A percentile compares a stretch with the other conserved stretches of the same genome.
Conservation (phyloP, 2,329 filamentous ascomycete genomes). For the Colletotrichum musicola region DNA sequence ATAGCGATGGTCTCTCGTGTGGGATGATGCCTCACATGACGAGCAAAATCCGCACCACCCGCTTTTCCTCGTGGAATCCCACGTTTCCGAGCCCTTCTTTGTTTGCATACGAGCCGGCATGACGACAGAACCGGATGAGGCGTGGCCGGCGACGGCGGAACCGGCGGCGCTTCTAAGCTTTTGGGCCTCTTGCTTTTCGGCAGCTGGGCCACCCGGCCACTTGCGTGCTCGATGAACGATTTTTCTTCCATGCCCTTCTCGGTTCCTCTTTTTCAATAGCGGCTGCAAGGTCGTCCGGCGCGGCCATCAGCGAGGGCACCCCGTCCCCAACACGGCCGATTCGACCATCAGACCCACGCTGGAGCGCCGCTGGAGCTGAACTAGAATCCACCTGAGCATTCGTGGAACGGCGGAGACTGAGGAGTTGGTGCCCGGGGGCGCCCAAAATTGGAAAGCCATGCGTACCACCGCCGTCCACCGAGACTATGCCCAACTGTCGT, state of each 20-base stretch:
- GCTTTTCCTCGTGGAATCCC: constrained; percentile 32
- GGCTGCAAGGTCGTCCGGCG: constrained; percentile 34
- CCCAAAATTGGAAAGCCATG: constrained; percentile 23
- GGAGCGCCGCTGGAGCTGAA: constrained; percentile 22
- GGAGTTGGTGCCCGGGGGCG: constrained; percentile 6
- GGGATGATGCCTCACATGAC: constrained; percentile 39
- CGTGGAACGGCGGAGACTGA: constrained; percentile 25
- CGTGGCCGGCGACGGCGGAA: constrained; percentile 18
- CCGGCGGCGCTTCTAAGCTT: constrained; percentile 16
- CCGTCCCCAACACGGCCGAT: constrained; percentile 9
- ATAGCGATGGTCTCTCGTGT: constrained; percentile 28
- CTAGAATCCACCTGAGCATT: constrained; percentile 32
- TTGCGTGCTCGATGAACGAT: constrained; percentile 12
- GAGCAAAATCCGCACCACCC: constrained; percentile 36
- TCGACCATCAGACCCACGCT: constrained; percentile 30
- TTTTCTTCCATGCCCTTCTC: constrained; percentile 7
- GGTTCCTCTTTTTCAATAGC: constrained; percentile 35
- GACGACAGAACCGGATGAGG: constrained; percentile 14
- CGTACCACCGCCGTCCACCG: neutral
- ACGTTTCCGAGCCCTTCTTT: constrained; percentile 7
- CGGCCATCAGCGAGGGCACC: constrained; percentile 12
- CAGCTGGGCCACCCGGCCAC: neutral
- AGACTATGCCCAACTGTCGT: neutral
- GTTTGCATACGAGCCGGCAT: neutral
- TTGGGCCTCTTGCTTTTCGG: neutral